Evolutionary conservation across 2,329 filamentous ascomycete species (phyloP), one percentile per base, ranked within the genome.

Genomic region (Kalaharituber pfeilii): DNA sequence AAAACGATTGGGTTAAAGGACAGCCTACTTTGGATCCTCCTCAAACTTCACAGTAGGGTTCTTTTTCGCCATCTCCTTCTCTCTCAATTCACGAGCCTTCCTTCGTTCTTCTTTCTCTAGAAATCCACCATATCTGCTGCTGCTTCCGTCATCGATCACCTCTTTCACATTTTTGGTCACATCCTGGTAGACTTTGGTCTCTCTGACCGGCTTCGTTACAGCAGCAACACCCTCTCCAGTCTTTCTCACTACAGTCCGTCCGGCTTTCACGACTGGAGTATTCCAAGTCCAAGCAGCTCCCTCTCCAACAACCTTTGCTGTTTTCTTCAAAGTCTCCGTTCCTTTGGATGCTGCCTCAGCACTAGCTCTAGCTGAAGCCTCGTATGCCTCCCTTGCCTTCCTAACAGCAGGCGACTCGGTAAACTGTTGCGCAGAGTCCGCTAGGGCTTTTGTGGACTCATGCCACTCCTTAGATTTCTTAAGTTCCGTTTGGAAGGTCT

Each of bases 391-490:
- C 61, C 84, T 80, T 27, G 89, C 91, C 63, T 80, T 80, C 65
- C 86, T 82, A 15, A 98, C 85, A 18, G 82, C 84, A 66, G 95
- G 88, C 66, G 87, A 95, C 71, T 96, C 89, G 28, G 82, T 82
- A 66, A 98, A 91, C 65, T 95, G 81, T 66, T 94, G 83, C 18
- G 89, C 86, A 5, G 84, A 85, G 50, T 85, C 86, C 18, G 86
- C 84, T 42, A 98, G 77, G 61, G 91, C 86, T 72, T 98, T 96
- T 42, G 89, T 98, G 44, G 86, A 94, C 67, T 98, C 91, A 66
- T 98, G 94, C 91, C 91, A 98, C 69, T 98, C 91, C 67, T 96
- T 94, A 15, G 88, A 96, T 52, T 86, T 84, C 69, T 95, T 87
- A 71, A 98, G 94, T 70, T 98, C 91, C 55, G 75, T 77, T 68